Base-by-base conservation (phyloP, 192 early-diverging fungal genomes). In the Entomortierella beljakovae region DNA sequence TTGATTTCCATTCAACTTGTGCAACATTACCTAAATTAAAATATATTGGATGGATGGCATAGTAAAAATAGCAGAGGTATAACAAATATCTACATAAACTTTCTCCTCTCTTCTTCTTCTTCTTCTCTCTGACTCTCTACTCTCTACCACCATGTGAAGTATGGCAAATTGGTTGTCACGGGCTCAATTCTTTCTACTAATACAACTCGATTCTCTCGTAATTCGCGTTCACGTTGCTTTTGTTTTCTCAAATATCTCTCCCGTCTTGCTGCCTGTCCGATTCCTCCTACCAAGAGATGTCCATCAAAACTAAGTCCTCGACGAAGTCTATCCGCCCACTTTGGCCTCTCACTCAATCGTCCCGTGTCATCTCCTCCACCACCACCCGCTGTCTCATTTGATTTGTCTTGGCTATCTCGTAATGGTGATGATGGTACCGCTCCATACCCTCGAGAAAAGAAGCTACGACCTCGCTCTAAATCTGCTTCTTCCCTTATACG, bases 121-220 rank as follows among this genome's bases (percentile, higher is more conserved):
- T 43, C 32, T 18, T 32, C 55, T 55, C 53, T 28, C 53, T 43
- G 18, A 18, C 18, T 18, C 42, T 43, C 18, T 43, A 9, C 9
- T 43, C 42, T 25, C 26, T 55, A 69, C 75, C 75, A 79, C 75
- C 75, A 79, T 18, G 28, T 60, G 25, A 79, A 79, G 23, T 79
- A 79, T 8, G 75, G 75, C 40, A 79, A 37, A 31, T 79, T 79
- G 56, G 64, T 79, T 15, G 75, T 79, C 55, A 79, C 75, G 23
- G 75, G 67, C 57, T 79, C 75, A 48, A 79, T 79, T 40, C 75
- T 40, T 34, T 79, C 75, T 32, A 79, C 52, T 23, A 79, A 61
- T 0, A 79, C 42, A n/a, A 79, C 75, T 0, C 75, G 35, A n/a
- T 62, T 37, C 51, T 79, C 75, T 1, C 66, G 38, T 49, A 79